phyloP scores from a whole-genome alignment of 306 rosid genomes.

The Abrus pulchellus region DNA sequence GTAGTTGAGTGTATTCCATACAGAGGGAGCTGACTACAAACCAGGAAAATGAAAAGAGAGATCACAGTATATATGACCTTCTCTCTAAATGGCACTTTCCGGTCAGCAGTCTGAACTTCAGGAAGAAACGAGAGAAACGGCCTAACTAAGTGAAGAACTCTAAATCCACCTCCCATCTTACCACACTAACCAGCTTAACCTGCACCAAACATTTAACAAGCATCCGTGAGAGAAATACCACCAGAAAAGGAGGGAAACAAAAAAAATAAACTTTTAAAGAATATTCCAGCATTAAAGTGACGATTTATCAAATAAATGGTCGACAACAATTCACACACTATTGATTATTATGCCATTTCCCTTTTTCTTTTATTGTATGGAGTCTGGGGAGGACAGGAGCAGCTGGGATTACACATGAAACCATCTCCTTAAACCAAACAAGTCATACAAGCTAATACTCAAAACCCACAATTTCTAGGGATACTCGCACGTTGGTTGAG shows the following conservation, averaged over 20 bases:
- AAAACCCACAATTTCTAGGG: not conserved
- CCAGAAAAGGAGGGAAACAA: not conserved
- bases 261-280: not conserved
- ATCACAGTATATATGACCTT: conserved; percentile 94
- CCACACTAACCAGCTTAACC: conserved; percentile 54
- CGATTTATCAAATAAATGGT: conserved; percentile 2
- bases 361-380: not conserved
- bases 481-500: not conserved
- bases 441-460: not conserved
- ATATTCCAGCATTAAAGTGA: not conserved
- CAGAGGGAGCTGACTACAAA: conserved; percentile 94
- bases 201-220: conserved; percentile 45
- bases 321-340: not conserved
- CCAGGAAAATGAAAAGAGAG: conserved; percentile 87
- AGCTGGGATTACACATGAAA: conserved; percentile 17
- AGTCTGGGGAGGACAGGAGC: not conserved
- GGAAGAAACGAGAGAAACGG: conserved; percentile 93
- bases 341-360: not conserved
- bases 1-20: conserved; percentile 97
- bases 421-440: conserved; percentile 1
- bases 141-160: conserved; percentile 93
- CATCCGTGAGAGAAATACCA: conserved; percentile 4
- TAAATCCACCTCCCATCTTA: conserved; percentile 95
- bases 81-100: conserved; percentile 91
- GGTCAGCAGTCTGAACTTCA: conserved; percentile 92